Evolutionary conservation across 306 rosid species (phyloP), one percentile per base, ranked within the genome.

Genomic region (Ormosia semicastrata): DNA sequence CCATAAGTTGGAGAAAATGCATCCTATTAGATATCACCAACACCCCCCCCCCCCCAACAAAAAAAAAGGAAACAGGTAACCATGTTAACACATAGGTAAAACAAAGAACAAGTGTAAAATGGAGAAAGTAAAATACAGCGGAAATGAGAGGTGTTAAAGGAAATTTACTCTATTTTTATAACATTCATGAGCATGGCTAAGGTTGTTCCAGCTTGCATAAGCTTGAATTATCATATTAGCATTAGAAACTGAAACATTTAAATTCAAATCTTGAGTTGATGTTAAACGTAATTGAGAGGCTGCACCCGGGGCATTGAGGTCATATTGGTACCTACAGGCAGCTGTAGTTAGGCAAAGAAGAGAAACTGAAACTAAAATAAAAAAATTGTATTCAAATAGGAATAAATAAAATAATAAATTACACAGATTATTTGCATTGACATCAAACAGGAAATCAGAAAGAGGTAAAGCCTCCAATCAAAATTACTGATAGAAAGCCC

Each of bases 181-280:
- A 86, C 73, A 33, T 79, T 87, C 90, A 60, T 84, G 87, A 79
- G 88, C 88, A 81, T 82, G 84, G 82, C 87, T 88, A 54, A 93
- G 97, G 86, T 90, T 93, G 76, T 79, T 93, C 99, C 99, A 95
- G 87, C 97, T 95, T 67, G 99, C 93, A 92, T 95, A 95, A 81
- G 97, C 99, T 89, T 95, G 98, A 86, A 95, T 92, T 72, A 95
- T 87, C 98, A 95, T 92, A 85, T 95, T 95, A 73, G 87, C 93
- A 88, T 91, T 95, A 60, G 98, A 95, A 49, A 94, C 94, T 43
- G 99, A 90, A 84, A 95, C 87, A 82, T 95, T 95, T 86, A 95
- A 63, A 84, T 95, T 95, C 89, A 95, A 85, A 80, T 95, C 98
- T 86, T 95, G 86, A 66, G 98, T 90, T 79, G 94, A 82, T 64